Evolutionary conservation across 1,284 basidiomycete genomes (phyloP), one percentile per base, ranked within the genome.

Genomic region (Fomes fomentarius): DNA sequence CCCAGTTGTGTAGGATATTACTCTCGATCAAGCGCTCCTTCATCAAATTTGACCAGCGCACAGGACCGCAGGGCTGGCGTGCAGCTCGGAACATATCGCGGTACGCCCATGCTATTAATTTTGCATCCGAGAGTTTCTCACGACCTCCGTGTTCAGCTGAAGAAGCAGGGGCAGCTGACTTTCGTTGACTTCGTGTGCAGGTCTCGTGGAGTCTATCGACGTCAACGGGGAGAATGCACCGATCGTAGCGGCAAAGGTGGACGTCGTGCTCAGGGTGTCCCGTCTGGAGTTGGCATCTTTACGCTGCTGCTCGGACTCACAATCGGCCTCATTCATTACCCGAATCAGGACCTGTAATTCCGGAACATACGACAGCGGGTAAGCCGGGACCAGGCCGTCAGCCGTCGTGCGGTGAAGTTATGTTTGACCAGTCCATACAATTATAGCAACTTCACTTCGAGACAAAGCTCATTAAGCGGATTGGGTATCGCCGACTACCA

Each of bases 221-320:
- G 96, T 98, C 55, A 99, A 99, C 70, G 96, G 98, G 72, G 97
- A 99, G 98, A 73, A 90, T 94, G 17, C 91, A 91, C 72, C 97
- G 98, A 62, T 94, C 96, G 0, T 80, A 98, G 28, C 96, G 98
- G 74, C 97, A 99, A 74, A 72, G 80, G 34, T 87, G 95, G 67
- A 93, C 98, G 28, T 30, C 63, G 84, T 85, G 19, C 76, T 82
- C 17, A 69, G 82, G 6, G 94, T 93, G 3, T 98, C 97, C 0
- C 97, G 99, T 74, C 83, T 99, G 24, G 97, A 99, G 72, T 98
- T 99, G 57, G 96, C 99, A 67, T 96, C 97, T 98, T 99, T 74
- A 30, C 28, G 28, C 12, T 30, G 6, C 28, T n/a, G n/a, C n/a
- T n/a, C n/a, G n/a, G n/a, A n/a, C n/a, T n/a, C n/a, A n/a, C n/a